Evolutionary conservation across 441 rosid species (phyloP).

Genomic region (Pelargonium myrrhifolium): DNA sequence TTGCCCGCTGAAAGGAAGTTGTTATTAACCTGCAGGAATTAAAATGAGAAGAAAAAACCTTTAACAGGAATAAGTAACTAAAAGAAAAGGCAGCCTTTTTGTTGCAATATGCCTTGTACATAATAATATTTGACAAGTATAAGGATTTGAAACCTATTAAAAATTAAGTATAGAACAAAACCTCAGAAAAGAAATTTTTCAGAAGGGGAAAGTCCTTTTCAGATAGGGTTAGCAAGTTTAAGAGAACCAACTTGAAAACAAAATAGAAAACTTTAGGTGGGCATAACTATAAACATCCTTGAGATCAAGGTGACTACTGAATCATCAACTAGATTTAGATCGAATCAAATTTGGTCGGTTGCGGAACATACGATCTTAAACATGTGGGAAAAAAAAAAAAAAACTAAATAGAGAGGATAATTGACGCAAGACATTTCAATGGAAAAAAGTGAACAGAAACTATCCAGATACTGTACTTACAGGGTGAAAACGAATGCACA

Average conservation of each 20-base stretch:
- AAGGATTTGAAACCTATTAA: not conserved
- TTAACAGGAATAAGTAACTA: conserved; percentile 5
- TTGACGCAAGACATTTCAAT: conserved; percentile 4
- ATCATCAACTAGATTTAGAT: not conserved
- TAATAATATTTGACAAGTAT: not conserved
- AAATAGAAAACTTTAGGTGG: not conserved
- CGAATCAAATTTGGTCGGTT: not conserved
- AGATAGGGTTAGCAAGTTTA: not conserved
- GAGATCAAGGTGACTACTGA: not conserved
- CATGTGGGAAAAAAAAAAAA: not conserved
- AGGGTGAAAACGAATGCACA: conserved; percentile 90
- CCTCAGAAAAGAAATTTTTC: not conserved
- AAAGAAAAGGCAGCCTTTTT: not conserved
- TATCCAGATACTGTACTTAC: conserved; percentile 37
- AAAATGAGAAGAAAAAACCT: conserved; percentile 19
- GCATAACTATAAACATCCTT: not conserved
- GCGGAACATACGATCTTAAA: not conserved
- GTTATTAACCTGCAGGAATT: conserved; percentile 73
- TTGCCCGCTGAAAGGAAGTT: conserved; percentile 90
- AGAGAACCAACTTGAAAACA: not conserved
- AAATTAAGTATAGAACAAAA: not conserved
- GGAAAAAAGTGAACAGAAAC: conserved; percentile 7
- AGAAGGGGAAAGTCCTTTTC: not conserved
- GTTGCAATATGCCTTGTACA: not conserved
- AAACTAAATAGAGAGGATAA: not conserved